A percentile compares a stretch with the other conserved stretches of the same genome.
Evolutionary conservation across 257 asterid genomes (phyloP).

Genomic region (Haberlea rhodopensis): DNA sequence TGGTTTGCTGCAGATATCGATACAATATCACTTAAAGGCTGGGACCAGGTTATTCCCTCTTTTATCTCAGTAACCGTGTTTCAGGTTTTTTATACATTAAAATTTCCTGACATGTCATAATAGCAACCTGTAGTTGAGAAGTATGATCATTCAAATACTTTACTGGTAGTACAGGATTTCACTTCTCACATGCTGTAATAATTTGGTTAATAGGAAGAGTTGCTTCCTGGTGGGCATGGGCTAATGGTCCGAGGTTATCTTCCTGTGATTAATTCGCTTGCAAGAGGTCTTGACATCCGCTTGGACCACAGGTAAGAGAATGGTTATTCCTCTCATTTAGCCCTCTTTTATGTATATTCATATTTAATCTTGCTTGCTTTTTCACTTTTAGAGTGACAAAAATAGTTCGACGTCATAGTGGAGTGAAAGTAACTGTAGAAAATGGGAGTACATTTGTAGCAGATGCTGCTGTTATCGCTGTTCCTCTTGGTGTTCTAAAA

Average conservation of each 20-base stretch:
- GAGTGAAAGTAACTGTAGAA: conserved; percentile 83
- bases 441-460: conserved; percentile 79
- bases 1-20: conserved; percentile 99
- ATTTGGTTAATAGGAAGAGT: conserved; percentile 58
- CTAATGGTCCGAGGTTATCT: conserved; percentile 96
- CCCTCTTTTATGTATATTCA: background rate
- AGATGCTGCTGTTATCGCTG: conserved; percentile 86
- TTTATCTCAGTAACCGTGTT: background rate
- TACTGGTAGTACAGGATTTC: background rate
- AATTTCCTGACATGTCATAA: background rate
- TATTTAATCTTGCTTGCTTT: conserved; percentile 10
- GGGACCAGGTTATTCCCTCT: conserved; percentile 71
- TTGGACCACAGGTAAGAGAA: conserved; percentile 65
- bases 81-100: background rate
- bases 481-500: conserved; percentile 92
- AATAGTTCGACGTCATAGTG: conserved; percentile 66
- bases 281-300: conserved; percentile 90
- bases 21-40: conserved; percentile 81
- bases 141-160: background rate
- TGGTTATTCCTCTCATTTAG: background rate
- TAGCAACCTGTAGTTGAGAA: background rate
- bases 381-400: conserved; percentile 60
- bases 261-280: conserved; percentile 89
- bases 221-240: conserved; percentile 99
- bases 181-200: background rate